phyloP scores from a whole-genome alignment of 2,329 filamentous ascomycete genomes.

The Cercospora sp. region DNA sequence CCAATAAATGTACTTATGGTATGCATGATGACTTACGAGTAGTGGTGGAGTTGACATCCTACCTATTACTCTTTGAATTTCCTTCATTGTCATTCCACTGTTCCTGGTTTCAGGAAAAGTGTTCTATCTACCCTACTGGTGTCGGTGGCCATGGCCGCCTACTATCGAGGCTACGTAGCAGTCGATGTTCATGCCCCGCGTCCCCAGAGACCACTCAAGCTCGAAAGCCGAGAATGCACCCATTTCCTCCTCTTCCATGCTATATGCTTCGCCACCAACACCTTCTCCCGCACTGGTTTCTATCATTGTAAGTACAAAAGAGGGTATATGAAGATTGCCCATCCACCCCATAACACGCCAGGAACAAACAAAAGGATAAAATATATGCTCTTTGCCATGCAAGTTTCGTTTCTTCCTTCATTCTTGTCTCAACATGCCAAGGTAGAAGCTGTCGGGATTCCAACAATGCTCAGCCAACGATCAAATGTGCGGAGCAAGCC shows the following conservation, averaged over 20 bases:
- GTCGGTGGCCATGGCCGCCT: too few relatives aligned
- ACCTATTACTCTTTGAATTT: neutral
- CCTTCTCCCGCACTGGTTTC: neutral
- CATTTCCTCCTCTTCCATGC: neutral
- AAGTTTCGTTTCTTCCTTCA: neutral
- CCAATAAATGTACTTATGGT: neutral
- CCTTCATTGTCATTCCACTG: neutral
- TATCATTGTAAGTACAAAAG: neutral
- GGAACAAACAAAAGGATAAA: neutral
- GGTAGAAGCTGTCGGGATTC: neutral
- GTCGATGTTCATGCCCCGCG: too few relatives aligned
- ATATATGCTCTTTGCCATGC: neutral
- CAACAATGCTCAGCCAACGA: neutral
- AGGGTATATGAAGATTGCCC: neutral
- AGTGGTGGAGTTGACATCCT: neutral
- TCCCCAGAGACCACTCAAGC: too few relatives aligned
- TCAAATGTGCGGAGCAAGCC: conserved; percentile 3
- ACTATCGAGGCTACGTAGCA: too few relatives aligned
- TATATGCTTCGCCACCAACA: neutral
- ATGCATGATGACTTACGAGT: neutral
- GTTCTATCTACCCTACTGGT: neutral
- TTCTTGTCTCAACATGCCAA: neutral
- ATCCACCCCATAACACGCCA: neutral
- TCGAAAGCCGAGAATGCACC: neutral
- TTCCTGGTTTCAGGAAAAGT: neutral